Conservation (phyloP, 1,284 basidiomycete genomes). For the Boletus smithii region DNA sequence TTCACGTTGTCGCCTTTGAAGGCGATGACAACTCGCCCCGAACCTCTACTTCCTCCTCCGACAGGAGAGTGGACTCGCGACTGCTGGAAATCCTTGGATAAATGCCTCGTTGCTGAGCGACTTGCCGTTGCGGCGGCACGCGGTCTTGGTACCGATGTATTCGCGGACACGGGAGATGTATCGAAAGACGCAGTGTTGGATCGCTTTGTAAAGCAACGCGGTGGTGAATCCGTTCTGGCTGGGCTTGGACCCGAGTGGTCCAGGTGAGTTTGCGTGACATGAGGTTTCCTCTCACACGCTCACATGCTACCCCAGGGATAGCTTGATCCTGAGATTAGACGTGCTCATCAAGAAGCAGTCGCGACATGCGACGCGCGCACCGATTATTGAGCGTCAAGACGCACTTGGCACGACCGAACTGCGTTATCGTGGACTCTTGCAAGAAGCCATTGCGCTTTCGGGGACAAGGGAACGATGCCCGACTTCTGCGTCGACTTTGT, state of each 20-base stretch:
- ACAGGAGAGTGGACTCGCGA: conserved; percentile 57
- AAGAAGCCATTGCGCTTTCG: conserved; percentile 46
- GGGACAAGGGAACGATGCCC: too few species aligned
- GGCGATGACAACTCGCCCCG: background rate
- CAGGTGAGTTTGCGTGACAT: conserved; percentile 38
- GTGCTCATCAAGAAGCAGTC: conserved; percentile 64
- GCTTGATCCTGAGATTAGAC: conserved; percentile 49
- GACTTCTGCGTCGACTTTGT: conserved; percentile 14
- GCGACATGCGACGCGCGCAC: conserved; percentile 43
- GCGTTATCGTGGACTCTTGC: conserved; percentile 54
- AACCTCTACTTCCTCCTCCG: conserved; percentile 6
- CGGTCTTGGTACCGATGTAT: conserved; percentile 29
- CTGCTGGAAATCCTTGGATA: conserved; percentile 71
- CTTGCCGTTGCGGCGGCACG: conserved; percentile 41
- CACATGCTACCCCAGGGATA: conserved; percentile 40
- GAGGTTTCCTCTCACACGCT: background rate
- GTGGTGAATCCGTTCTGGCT: conserved; percentile 39
- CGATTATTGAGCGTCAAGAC: background rate
- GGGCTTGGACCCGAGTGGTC: conserved; percentile 49
- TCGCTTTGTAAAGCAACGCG: conserved; percentile 49
- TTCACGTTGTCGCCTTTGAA: conserved; percentile 22
- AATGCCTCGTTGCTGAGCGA: conserved; percentile 71
- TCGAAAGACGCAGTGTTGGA: conserved; percentile 51
- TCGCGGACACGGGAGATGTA: conserved; percentile 51
- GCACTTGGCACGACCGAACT: conserved; percentile 33